Percentiles rank a stretch among this genome's conserved stretches.
Conservation (phyloP, 805 yeast species). For the Candida qinlingensis region DNA sequence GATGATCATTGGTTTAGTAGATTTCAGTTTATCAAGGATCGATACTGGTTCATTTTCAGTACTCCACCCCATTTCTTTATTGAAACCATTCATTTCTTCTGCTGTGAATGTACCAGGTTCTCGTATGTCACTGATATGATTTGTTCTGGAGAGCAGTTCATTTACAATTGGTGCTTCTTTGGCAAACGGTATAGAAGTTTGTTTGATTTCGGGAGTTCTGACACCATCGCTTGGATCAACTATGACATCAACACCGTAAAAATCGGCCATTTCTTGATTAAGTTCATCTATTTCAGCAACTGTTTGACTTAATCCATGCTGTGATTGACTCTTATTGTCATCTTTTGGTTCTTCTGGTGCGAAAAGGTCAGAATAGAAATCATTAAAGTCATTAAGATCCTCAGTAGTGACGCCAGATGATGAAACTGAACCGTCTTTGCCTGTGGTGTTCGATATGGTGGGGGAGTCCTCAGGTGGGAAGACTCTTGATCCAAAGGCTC, state of each 20-base stretch:
- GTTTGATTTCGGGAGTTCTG: neutral
- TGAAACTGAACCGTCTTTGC: too few species aligned
- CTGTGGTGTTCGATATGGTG: neutral
- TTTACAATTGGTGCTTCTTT: too few species aligned
- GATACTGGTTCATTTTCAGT: constrained; percentile 13
- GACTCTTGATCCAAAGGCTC: neutral
- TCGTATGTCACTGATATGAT: too few species aligned
- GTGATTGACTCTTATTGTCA: neutral
- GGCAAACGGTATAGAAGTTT: neutral
- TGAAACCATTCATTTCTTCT: too few species aligned
- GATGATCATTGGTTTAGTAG: constrained; percentile 44
- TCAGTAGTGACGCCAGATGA: constrained; percentile 4
- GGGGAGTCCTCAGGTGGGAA: neutral
- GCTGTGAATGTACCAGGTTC: too few species aligned
- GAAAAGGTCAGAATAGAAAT: constrained; percentile 32
- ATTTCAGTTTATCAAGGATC: constrained; percentile 20
- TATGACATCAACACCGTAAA: constrained; percentile 20
- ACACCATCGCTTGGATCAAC: neutral
- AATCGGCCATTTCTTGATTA: constrained; percentile 28
- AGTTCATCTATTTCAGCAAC: constrained; percentile 29
- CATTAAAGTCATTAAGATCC: constrained; percentile 28
- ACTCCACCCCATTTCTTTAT: too few species aligned
- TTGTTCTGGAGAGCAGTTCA: too few species aligned
- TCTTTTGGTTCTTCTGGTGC: constrained; percentile 6
- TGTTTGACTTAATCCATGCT: neutral